Base-by-base conservation (phyloP, 2,329 filamentous ascomycete genomes). In the Fusarium caatingaense region DNA sequence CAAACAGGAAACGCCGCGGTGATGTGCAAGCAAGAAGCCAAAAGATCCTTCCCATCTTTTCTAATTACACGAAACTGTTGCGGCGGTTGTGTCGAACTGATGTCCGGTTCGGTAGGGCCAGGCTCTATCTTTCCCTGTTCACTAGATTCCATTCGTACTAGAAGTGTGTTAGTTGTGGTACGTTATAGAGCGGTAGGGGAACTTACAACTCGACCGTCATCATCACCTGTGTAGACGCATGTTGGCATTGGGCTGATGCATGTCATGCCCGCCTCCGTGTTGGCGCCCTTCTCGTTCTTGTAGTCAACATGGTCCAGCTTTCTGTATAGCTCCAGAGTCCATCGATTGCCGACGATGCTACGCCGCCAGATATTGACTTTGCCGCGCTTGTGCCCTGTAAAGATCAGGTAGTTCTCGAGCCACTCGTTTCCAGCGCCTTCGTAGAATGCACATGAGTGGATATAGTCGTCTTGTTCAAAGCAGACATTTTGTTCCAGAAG, bases 381-480 rank as follows among this genome's bases (percentile, higher is more conserved):
- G 0, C 96, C 96, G 54, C 90, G 85, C 68, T 88, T 86, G 77
- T 98, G 96, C 0, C 96, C 96, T 0, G 95, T 98, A 69, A 99
- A 94, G 40, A 98, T 83, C 45, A 99, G 84, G 65, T 91, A 91
- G 57, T 91, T 91, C 80, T 97, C 93, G 6, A 97, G 85, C 93
- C 94, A 98, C 80, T 98, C 96, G 73, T 94, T 96, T 4, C 91
- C 92, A 0, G 90, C 87, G 0, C 95, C 95, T 78, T 98, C 94
- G 80, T 98, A 98, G 79, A 97, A 97, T 5, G 94, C 93, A 69
- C 94, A 96, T 2, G 91, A 90, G 50, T 93, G 86, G 4, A 98
- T 89, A 34, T 87, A 89, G 76, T 98, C 95, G 25, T 95, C 92
- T 12, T 86, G 83, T 37, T 84, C 83, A 4, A 76, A 86, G 73